Evolutionary conservation across 2,329 filamentous ascomycete species (phyloP), one percentile per base, ranked within the genome.

Genomic region (Neofusicoccum parvum): DNA sequence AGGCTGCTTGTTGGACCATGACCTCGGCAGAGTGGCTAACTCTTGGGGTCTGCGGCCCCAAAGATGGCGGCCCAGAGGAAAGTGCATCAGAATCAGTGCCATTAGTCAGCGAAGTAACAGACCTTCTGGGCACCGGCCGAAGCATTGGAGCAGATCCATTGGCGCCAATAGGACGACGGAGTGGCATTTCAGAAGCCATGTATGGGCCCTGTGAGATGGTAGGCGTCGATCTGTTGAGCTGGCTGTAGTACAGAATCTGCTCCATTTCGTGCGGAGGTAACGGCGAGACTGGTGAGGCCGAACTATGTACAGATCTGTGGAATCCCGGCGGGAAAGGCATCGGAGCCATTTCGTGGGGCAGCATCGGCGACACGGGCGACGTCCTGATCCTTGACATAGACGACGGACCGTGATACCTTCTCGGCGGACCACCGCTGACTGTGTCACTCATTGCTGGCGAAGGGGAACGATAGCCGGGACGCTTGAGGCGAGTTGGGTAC

Each of bases 391-490:
- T 74, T 64, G 70, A 72, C 17, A 69, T 59, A n/a, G 69, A 54
- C 11, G 69, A 65, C 27, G 67, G 62, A 17, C 69, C 69, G 48
- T 71, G 67, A 43, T 68, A 56, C 54, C 69, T 70, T 62, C 69
- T 69, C 39, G 68, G 62, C 20, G 70, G 68, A 17, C 69, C 51
- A 10, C 72, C 69, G 32, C 71, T 69, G 3, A 68, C 68, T 27
- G 27, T 27, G 50, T 84, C 81, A 66, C 79, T 82, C 72, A 80
- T 68, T 7, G 79, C 78, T 41, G 81, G 80, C 20, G 81, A 83
- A 12, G 73, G 72, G 17, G 80, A 75, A 20, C 80, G 75, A 68
- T 80, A 78, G 14, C 77, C 77, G 14, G 78, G 76, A 36, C 79
- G 77, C 67, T 77, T 78, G 66, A 80, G 74, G 51, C 80, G 74